Evolutionary conservation across 345 rosid genomes (phyloP).

Genomic region (Laguncularia racemosa): DNA sequence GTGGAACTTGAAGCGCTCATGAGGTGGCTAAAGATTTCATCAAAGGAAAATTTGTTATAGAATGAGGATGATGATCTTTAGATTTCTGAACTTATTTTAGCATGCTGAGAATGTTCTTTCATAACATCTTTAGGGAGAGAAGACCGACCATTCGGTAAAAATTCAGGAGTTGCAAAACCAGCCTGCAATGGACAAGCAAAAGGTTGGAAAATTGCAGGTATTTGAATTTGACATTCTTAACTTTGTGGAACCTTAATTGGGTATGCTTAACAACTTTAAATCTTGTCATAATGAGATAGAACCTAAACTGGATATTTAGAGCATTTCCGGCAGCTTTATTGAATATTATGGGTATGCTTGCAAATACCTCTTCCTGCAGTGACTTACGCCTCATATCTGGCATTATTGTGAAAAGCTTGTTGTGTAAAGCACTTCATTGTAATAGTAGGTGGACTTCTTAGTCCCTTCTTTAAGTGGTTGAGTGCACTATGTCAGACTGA

Average conservation of each 20-base stretch:
- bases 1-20: slow-evolving; percentile 70
- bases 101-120: neutral
- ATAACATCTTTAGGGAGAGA: slow-evolving; percentile 45
- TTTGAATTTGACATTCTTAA: slow-evolving; percentile 3
- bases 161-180: slow-evolving; percentile 85
- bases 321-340: neutral
- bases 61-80: neutral
- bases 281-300: too few species aligned
- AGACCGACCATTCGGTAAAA: slow-evolving; percentile 65
- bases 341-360: neutral
- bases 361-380: too few species aligned
- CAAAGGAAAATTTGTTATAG: slow-evolving; percentile 38
- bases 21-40: slow-evolving; percentile 48
- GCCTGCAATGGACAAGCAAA: slow-evolving; percentile 78
- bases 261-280: too few species aligned
- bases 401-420: too few species aligned
- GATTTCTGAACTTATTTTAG: slow-evolving; percentile 10
- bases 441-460: too few species aligned
- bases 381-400: too few species aligned
- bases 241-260: neutral
- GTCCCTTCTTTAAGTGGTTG: too few species aligned
- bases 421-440: too few species aligned
- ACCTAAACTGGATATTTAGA: too few species aligned
- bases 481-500: too few species aligned
- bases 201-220: slow-evolving; percentile 81